These are phyloP conservation scores for Phytophthora vignae DNA, from an alignment of 352 stramenopile genomes.

Conservation along the genomic window DNA sequence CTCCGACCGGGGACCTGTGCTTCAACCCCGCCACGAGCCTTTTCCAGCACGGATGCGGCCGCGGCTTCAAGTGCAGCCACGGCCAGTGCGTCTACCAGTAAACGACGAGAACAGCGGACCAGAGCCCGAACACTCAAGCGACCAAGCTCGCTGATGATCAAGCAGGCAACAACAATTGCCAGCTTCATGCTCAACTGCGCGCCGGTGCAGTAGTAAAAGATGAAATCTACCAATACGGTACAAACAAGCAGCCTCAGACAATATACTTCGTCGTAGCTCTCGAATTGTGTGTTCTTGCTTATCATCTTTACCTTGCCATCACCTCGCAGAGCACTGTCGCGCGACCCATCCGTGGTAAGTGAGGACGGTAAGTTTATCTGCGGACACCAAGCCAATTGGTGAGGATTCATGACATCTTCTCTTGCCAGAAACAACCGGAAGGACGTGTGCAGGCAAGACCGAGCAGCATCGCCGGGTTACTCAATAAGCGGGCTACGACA, in stretches of 20 bases:
- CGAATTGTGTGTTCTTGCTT: not conserved
- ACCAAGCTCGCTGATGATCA: not conserved
- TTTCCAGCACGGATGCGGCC: constrained; percentile 19
- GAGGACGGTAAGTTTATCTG: too few relatives aligned
- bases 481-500: too few relatives aligned
- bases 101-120: not conserved
- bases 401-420: too few relatives aligned
- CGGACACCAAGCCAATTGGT: too few relatives aligned
- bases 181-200: not conserved
- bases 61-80: constrained; percentile 28
- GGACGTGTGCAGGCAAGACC: too few relatives aligned
- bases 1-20: constrained; percentile 11
- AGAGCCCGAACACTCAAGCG: not conserved
- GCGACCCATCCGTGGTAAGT: too few relatives aligned
- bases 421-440: too few relatives aligned
- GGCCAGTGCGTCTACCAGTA: constrained; percentile 30
- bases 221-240: not conserved
- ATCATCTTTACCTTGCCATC: too few relatives aligned
- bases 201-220: not conserved
- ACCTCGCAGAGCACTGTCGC: too few relatives aligned
- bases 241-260: not conserved
- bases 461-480: too few relatives aligned
- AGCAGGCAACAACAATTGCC: not conserved
- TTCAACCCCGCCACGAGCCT: constrained; percentile 32
- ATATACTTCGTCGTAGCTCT: not conserved